phyloP scores from a whole-genome alignment of 345 rosid genomes.

The Dipteronia sinensis region DNA sequence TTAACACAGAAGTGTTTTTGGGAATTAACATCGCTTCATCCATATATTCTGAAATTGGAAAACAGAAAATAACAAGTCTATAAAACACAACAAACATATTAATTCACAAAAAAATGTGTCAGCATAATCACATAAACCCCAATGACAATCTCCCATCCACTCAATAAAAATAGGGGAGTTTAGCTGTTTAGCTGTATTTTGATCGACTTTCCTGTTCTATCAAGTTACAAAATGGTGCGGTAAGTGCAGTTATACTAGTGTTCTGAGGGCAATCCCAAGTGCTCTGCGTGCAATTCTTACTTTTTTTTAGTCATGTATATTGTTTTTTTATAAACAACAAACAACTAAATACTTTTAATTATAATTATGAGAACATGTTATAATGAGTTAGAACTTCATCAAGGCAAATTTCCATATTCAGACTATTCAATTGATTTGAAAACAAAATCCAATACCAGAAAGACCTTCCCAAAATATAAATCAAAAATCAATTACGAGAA shows the following conservation, averaged over 20 bases:
- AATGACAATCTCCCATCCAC: background rate
- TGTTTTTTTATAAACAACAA: background rate
- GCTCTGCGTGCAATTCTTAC: background rate
- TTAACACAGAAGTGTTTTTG: conserved; percentile 93
- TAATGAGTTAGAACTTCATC: no score
- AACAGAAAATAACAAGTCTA: conserved; percentile 44
- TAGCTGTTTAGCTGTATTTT: background rate
- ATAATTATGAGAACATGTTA: background rate
- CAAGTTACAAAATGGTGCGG: background rate
- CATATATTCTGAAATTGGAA: conserved; percentile 90
- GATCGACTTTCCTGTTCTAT: conserved; percentile 4
- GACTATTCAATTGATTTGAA: background rate
- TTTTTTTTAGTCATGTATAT: background rate
- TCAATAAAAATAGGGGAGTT: background rate
- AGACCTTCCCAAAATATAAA: background rate
- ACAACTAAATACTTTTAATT: conserved; percentile 2
- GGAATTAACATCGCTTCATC: conserved; percentile 97
- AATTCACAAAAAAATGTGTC: conserved; percentile 24
- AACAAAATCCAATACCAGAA: conserved; percentile 13
- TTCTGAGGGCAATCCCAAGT: background rate
- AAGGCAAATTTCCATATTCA: background rate
- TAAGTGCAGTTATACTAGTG: background rate
- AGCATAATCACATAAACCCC: background rate
- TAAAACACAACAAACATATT: conserved; percentile 44
- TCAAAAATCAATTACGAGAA: conserved; percentile 22